phyloP scores from a whole-genome alignment of 306 rosid genomes.

The Dryas alaskensis region DNA sequence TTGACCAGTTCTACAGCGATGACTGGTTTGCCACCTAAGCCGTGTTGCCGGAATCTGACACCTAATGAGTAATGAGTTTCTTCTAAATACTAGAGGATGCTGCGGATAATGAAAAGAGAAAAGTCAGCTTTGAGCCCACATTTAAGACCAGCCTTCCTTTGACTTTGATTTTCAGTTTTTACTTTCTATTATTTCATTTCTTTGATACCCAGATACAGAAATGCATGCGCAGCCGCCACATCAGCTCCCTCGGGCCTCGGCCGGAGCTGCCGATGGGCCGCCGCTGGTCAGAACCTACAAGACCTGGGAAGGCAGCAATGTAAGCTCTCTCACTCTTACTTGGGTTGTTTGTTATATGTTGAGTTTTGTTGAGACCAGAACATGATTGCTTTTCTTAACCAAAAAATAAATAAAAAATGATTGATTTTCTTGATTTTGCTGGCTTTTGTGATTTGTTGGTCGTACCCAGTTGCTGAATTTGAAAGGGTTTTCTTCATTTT shows the following conservation, averaged over 20 bases:
- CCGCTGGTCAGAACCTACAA: constrained; percentile 35
- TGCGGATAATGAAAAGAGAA: not conserved
- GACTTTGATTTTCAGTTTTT: not conserved
- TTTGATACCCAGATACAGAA: not conserved
- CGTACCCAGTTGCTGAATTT: constrained; percentile 6
- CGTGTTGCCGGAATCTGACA: constrained; percentile 5
- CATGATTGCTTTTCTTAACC: constrained; percentile 11
- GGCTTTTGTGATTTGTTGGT: constrained; percentile 13
- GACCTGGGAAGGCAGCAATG: constrained; percentile 42
- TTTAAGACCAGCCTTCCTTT: constrained; percentile 2
- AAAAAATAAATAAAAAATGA: not conserved
- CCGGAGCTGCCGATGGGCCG: constrained; percentile 27
- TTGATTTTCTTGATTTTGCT: constrained; percentile 16
- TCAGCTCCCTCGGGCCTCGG: constrained; percentile 28
- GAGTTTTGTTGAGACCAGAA: not conserved
- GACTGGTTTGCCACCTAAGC: constrained; percentile 13
- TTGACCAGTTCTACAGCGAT: constrained; percentile 15
- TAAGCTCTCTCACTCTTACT: constrained; percentile 9
- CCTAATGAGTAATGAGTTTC: constrained; percentile 2
- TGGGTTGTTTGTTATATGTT: not conserved
- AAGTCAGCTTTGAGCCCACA: constrained; percentile 13
- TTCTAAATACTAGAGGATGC: not conserved
- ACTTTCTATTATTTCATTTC: not conserved
- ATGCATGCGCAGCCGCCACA: constrained; percentile 38
- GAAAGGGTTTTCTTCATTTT: not conserved